Percentiles rank a stretch among this genome's conserved stretches.
Conservation (phyloP, 2,329 filamentous ascomycete genomes). For the Thielaviopsis punctulata region DNA sequence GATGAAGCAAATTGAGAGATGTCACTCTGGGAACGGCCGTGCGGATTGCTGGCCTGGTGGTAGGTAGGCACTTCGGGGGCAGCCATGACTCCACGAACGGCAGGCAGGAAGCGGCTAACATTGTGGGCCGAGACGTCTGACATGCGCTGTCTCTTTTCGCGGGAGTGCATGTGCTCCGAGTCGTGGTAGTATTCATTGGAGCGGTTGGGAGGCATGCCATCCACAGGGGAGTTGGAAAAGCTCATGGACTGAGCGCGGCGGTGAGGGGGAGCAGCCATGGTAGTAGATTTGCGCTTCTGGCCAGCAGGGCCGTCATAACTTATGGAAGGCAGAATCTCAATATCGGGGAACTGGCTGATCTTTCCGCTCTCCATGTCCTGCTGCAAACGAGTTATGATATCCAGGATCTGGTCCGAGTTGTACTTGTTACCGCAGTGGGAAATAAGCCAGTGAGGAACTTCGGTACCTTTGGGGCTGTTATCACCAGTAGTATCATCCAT, state of each 20-base stretch:
- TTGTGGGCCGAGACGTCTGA: constrained; percentile 9
- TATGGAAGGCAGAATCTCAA: constrained; percentile 41
- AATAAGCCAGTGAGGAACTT: constrained; percentile 33
- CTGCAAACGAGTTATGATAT: constrained; percentile 29
- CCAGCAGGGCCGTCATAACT: constrained; percentile 11
- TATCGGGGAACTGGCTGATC: constrained; percentile 34
- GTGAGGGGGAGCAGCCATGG: constrained; percentile 8
- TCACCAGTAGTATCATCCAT: constrained; percentile 21
- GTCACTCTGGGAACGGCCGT: constrained; percentile 11
- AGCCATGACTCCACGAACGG: constrained; percentile 1
- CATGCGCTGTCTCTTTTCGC: constrained; percentile 7
- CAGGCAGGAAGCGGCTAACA: constrained; percentile 6
- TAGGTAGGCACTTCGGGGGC: constrained; percentile 1
- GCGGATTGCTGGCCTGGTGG: constrained; percentile 1
- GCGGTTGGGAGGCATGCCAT: constrained; percentile 10
- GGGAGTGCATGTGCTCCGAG: constrained; percentile 6
- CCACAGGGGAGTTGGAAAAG: constrained; percentile 11
- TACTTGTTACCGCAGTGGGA: constrained; percentile 29
- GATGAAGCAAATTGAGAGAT: constrained; percentile 9
- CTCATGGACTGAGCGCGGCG: constrained; percentile 21
- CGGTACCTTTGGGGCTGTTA: constrained; percentile 21
- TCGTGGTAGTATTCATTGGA: constrained; percentile 7
- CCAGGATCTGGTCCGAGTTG: constrained; percentile 28
- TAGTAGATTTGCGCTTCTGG: constrained; percentile 9
- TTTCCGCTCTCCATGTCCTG: constrained; percentile 25